These are phyloP conservation scores for Nematodospora valgi DNA, from an alignment of 805 yeast genomes.

Conservation along the genomic window DNA sequence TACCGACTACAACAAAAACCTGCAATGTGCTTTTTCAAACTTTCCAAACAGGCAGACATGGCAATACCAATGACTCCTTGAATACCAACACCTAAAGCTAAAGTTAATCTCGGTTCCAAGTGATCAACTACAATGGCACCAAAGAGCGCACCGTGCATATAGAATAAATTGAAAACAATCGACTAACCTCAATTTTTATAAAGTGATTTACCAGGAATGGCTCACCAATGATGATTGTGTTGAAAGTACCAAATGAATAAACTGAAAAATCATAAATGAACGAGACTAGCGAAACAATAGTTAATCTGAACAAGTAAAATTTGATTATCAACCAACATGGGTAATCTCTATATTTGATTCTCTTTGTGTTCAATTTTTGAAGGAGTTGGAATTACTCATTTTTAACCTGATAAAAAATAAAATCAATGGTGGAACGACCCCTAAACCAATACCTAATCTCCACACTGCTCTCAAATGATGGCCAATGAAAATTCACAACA, in stretches of 20 bases:
- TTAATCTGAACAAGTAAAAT: conserved; percentile 80
- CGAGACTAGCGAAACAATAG: conserved; percentile 77
- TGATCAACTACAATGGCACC: conserved; percentile 88
- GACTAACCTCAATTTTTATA: conserved; percentile 89
- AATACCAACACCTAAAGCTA: conserved; percentile 60
- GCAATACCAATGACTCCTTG: conserved; percentile 81
- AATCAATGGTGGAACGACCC: conserved; percentile 82
- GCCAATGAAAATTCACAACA: conserved; percentile 75
- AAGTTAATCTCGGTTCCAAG: conserved; percentile 84
- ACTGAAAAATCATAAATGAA: conserved; percentile 85
- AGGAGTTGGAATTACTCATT: conserved; percentile 71
- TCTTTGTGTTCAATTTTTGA: conserved; percentile 68
- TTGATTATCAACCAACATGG: conserved; percentile 72
- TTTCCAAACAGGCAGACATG: conserved; percentile 70
- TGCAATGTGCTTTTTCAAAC: conserved; percentile 59
- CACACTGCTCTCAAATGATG: conserved; percentile 78
- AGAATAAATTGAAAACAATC: conserved; percentile 81
- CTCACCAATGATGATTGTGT: conserved; percentile 61
- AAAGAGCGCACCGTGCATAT: conserved; percentile 82
- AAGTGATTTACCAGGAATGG: conserved; percentile 59
- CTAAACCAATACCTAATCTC: conserved; percentile 88
- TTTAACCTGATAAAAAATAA: conserved; percentile 74
- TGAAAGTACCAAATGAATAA: conserved; percentile 84
- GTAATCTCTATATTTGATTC: conserved; percentile 34
- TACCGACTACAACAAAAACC: conserved; percentile 86